phyloP scores from a whole-genome alignment of 305 asterid genomes.

The Salvia sclarea region DNA sequence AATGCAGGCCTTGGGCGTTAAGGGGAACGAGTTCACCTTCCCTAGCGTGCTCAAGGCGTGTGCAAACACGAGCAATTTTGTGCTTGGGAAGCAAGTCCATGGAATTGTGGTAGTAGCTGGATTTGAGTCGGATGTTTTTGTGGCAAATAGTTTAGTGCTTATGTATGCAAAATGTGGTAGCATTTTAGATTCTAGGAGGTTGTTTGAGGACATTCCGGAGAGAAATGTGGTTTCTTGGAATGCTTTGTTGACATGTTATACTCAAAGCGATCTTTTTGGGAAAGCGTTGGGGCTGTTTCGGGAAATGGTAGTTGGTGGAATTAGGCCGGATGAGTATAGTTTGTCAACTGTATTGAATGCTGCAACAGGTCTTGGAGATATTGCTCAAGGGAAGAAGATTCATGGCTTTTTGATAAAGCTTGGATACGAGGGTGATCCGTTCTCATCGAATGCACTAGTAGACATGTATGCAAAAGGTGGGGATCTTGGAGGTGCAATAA shows the following conservation, averaged over 20 bases:
- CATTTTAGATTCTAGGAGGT: slow-evolving; percentile 58
- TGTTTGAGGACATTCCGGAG: slow-evolving; percentile 71
- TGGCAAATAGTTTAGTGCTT: slow-evolving; percentile 69
- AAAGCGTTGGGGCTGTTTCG: slow-evolving; percentile 69
- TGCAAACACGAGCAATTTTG: slow-evolving; percentile 38
- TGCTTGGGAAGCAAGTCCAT: slow-evolving; percentile 66
- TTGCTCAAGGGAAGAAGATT: slow-evolving; percentile 62
- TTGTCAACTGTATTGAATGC: slow-evolving; percentile 75
- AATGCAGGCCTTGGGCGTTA: slow-evolving; percentile 61
- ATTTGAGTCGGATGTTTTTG: slow-evolving; percentile 68
- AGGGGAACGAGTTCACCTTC: slow-evolving; percentile 62
- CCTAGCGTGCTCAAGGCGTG: slow-evolving; percentile 93
- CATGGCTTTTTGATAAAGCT: slow-evolving; percentile 72
- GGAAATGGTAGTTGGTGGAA: slow-evolving; percentile 62
- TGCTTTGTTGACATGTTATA: slow-evolving; percentile 64
- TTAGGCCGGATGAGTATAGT: slow-evolving; percentile 74
- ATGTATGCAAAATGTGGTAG: slow-evolving; percentile 72
- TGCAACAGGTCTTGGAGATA: slow-evolving; percentile 63
- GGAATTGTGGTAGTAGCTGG: slow-evolving; percentile 66
- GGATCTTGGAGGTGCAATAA: slow-evolving; percentile 52
- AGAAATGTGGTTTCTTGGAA: slow-evolving; percentile 86
- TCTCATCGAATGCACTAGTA: slow-evolving; percentile 78
- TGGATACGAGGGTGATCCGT: slow-evolving; percentile 71
- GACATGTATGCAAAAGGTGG: slow-evolving; percentile 89
- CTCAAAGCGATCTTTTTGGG: slow-evolving; percentile 51